Evolutionary conservation across 2,329 filamentous ascomycete species (phyloP).

Genomic region (Aspergillus cejpii): DNA sequence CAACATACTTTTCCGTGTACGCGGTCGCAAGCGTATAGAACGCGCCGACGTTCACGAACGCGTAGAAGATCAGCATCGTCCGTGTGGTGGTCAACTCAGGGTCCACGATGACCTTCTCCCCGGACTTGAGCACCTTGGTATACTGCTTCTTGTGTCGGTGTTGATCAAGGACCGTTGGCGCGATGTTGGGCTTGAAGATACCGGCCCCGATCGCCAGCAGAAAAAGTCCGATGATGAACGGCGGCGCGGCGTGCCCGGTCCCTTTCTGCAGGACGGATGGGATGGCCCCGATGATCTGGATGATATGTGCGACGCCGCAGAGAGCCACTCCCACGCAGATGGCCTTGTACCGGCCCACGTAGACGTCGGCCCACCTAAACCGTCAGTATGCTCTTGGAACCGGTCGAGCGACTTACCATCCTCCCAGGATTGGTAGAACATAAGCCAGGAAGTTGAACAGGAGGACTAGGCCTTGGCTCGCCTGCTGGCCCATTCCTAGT

Average conservation of each 20-base stretch:
- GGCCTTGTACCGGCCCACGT: conserved; percentile 26
- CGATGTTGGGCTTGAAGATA: conserved; percentile 39
- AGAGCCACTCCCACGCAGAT: conserved; percentile 37
- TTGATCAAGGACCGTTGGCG: conserved; percentile 43
- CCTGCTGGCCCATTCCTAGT: conserved; percentile 51
- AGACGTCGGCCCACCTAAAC: conserved; percentile 20
- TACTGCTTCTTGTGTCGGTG: conserved; percentile 35
- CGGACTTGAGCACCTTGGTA: conserved; percentile 39
- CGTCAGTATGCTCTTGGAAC: neutral
- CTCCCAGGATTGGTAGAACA: conserved; percentile 47
- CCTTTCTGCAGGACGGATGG: conserved; percentile 39
- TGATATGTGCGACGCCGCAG: conserved; percentile 33
- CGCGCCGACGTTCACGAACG: conserved; percentile 29
- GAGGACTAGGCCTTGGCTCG: conserved; percentile 51
- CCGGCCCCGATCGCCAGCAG: conserved; percentile 37
- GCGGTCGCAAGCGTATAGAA: conserved; percentile 35
- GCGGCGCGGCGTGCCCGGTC: conserved; percentile 26
- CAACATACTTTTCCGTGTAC: conserved; percentile 40
- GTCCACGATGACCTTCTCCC: conserved; percentile 45
- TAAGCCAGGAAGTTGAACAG: conserved; percentile 48
- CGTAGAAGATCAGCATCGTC: conserved; percentile 34
- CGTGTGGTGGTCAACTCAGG: conserved; percentile 41
- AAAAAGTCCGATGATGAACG: conserved; percentile 38
- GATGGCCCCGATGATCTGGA: conserved; percentile 31
- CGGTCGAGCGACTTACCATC: conserved; percentile 11